These are phyloP conservation scores for Ophiocordyceps camponoti-saundersi DNA, from an alignment of 2,329 filamentous ascomycete genomes.

Conservation along the genomic window DNA sequence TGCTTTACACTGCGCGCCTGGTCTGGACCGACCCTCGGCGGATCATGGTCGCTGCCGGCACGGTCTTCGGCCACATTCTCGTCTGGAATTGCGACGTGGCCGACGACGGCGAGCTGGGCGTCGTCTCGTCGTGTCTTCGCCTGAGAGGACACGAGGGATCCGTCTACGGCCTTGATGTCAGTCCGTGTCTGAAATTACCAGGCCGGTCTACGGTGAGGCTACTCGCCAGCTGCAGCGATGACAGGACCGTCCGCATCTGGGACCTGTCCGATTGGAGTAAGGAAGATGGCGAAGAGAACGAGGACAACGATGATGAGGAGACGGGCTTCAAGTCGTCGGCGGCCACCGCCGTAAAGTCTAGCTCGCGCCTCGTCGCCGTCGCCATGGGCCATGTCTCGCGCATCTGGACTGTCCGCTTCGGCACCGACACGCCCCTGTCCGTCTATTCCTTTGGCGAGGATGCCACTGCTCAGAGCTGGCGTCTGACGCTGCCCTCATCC, in stretches of 20 bases:
- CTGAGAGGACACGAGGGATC: slow-evolving; percentile 72
- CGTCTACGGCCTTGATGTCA: slow-evolving; percentile 79
- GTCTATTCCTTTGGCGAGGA: slow-evolving; percentile 78
- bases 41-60: slow-evolving; percentile 71
- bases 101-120: neutral
- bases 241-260: slow-evolving; percentile 80
- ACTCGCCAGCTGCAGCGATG: slow-evolving; percentile 88
- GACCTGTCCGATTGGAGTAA: slow-evolving; percentile 49
- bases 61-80: slow-evolving; percentile 82
- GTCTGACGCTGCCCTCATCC: slow-evolving; percentile 22
- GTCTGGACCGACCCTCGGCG: slow-evolving; percentile 38
- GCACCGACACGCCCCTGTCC: slow-evolving; percentile 10
- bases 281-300: neutral
- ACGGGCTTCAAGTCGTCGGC: slow-evolving; percentile 40
- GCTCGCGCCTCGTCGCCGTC: slow-evolving; percentile 38
- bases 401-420: slow-evolving; percentile 74
- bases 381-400: slow-evolving; percentile 77
- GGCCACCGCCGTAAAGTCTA: neutral
- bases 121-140: slow-evolving; percentile 24
- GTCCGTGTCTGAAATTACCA: slow-evolving; percentile 27
- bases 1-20: slow-evolving; percentile 73
- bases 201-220: slow-evolving; percentile 33
- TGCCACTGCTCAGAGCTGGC: slow-evolving; percentile 59
- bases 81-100: slow-evolving; percentile 6
- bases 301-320: slow-evolving; percentile 13